phyloP scores from a whole-genome alignment of 2,329 filamentous ascomycete genomes.

The Epichloe scottii region DNA sequence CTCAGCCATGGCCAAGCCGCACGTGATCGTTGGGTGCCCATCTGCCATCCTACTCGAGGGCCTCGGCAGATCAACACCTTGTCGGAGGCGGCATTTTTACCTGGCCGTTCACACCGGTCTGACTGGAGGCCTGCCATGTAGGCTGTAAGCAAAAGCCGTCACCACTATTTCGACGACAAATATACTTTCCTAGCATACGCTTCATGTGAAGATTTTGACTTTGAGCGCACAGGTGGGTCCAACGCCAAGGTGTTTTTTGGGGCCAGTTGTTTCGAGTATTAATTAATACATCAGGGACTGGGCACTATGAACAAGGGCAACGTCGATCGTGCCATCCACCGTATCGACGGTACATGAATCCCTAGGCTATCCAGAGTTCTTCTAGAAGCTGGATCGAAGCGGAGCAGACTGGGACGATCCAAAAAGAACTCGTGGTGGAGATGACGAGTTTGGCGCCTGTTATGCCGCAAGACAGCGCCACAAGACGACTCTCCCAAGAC shows the following conservation, averaged over 20 bases:
- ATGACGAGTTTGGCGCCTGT: background rate
- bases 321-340: background rate
- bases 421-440: background rate
- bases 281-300: background rate
- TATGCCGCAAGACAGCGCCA: background rate
- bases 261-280: background rate
- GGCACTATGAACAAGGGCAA: background rate
- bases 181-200: too few relatives aligned
- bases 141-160: too few relatives aligned
- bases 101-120: too few relatives aligned
- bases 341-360: background rate
- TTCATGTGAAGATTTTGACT: too few relatives aligned
- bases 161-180: too few relatives aligned
- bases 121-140: background rate
- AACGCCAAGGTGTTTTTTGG: too few relatives aligned
- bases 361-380: background rate
- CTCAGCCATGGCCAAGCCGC: too few relatives aligned
- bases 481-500: background rate
- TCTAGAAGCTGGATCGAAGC: constrained; percentile 2
- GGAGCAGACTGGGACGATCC: background rate
- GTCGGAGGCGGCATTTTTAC: too few relatives aligned
- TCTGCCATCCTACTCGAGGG: too few relatives aligned
- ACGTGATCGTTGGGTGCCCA: too few relatives aligned
- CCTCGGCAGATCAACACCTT: too few relatives aligned
- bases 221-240: too few relatives aligned